A percentile compares a stretch with the other conserved stretches of the same genome.
Conservation (phyloP, 768 basidiomycete species). For the Auriscalpium microsporum region DNA sequence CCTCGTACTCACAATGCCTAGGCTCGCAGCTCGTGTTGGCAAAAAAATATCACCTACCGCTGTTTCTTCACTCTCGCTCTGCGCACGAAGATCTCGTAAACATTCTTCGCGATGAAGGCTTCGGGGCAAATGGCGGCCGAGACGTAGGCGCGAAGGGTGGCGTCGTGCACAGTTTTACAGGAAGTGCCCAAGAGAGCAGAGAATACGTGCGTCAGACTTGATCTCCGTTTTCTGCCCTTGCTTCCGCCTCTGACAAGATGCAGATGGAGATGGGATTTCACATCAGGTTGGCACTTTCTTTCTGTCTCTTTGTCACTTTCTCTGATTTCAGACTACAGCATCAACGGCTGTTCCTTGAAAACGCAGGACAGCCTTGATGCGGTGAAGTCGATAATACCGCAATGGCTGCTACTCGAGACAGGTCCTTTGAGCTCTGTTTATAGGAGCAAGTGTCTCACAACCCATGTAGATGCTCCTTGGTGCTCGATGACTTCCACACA, state of each 20-base stretch:
- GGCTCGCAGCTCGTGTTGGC: conserved; percentile 55
- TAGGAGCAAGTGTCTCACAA: background rate
- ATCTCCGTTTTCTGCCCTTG: background rate
- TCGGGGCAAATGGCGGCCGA: conserved; percentile 46
- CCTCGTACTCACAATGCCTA: conserved; percentile 10
- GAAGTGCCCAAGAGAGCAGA: conserved; percentile 46
- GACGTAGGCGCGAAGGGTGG: conserved; percentile 55
- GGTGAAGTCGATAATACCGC: conserved; percentile 46
- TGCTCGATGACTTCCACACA: conserved; percentile 63
- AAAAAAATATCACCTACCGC: conserved; percentile 61
- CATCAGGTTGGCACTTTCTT: conserved; percentile 34
- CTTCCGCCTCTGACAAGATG: background rate
- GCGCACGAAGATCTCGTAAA: conserved; percentile 62
- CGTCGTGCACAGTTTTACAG: conserved; percentile 81
- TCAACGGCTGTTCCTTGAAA: conserved; percentile 76
- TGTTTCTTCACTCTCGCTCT: conserved; percentile 78
- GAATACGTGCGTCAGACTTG: conserved; percentile 46
- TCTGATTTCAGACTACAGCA: conserved; percentile 22
- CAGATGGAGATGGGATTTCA: conserved; percentile 70
- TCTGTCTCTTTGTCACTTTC: background rate
- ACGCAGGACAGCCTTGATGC: conserved; percentile 54
- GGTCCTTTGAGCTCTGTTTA: conserved; percentile 30
- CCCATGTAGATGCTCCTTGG: conserved; percentile 55
- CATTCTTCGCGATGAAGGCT: conserved; percentile 60
- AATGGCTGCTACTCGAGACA: conserved; percentile 64